A percentile compares a stretch with the other conserved stretches of the same genome.
Conservation (phyloP, 1,284 basidiomycete species). For the Laetiporus sulphureus region DNA sequence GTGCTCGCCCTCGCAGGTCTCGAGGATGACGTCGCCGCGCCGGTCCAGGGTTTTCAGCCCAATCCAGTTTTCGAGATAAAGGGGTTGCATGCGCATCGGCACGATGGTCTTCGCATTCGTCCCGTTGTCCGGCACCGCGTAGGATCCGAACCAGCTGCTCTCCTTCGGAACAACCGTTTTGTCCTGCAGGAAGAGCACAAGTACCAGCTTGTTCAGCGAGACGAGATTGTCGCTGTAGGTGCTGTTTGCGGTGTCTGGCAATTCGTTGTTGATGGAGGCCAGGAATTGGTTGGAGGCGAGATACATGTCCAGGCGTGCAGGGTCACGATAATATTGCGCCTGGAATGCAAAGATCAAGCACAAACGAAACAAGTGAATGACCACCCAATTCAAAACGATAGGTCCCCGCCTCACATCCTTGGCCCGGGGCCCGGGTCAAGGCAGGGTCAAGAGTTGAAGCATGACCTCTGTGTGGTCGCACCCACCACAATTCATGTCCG, state of each 20-base stretch:
- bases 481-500: too few relatives aligned
- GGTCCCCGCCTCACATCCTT: too few relatives aligned
- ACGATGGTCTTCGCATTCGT: conserved; percentile 43
- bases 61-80: conserved; percentile 87
- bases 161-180: conserved; percentile 78
- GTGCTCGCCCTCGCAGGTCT: conserved; percentile 74
- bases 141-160: conserved; percentile 79
- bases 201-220: conserved; percentile 53
- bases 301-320: conserved; percentile 68
- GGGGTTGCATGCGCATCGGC: conserved; percentile 66
- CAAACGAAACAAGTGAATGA: background rate
- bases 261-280: conserved; percentile 72
- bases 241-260: conserved; percentile 40
- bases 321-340: conserved; percentile 94
- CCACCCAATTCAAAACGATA: too few relatives aligned
- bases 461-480: too few relatives aligned
- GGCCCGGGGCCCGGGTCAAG: too few relatives aligned
- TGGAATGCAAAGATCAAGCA: conserved; percentile 25
- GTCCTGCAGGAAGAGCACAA: conserved; percentile 66
- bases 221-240: conserved; percentile 58
- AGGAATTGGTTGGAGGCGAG: conserved; percentile 66
- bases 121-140: conserved; percentile 32
- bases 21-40: conserved; percentile 55
- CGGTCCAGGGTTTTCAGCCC: conserved; percentile 77
- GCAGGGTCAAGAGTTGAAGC: too few relatives aligned